Evolutionary conservation across 352 stramenopile genomes (phyloP).

Genomic region (Globisporangium polare): DNA sequence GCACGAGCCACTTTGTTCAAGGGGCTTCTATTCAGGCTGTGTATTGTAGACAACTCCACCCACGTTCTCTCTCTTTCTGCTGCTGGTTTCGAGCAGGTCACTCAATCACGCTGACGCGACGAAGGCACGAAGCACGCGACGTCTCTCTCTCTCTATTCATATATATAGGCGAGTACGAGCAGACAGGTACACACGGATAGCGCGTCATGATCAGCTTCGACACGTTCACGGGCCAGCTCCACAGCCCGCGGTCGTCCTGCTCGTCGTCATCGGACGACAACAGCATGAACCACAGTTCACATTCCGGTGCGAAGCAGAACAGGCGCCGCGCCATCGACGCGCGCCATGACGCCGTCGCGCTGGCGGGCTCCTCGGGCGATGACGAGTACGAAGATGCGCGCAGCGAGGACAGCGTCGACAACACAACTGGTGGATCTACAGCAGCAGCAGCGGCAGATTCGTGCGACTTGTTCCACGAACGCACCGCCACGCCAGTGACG

Average conservation of each 20-base stretch:
- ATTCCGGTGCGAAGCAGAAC: constrained; percentile 21
- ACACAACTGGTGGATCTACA: constrained; percentile 11
- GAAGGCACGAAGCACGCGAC: background rate
- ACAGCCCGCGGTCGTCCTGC: constrained; percentile 2
- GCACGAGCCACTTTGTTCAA: background rate
- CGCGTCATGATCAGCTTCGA: constrained; percentile 72
- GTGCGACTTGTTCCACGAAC: constrained; percentile 43
- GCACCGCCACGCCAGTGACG: background rate
- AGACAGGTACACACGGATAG: background rate
- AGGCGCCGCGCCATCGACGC: constrained; percentile 9
- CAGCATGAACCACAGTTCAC: constrained; percentile 3
- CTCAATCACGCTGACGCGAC: background rate
- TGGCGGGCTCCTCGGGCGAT: constrained; percentile 10
- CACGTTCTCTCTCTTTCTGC: background rate
- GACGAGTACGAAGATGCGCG: constrained; percentile 18
- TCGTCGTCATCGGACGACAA: constrained; percentile 6
- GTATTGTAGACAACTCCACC: background rate
- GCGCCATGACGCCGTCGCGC: constrained; percentile 14
- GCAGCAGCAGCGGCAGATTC: background rate
- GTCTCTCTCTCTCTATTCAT: background rate
- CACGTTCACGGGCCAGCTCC: constrained; percentile 40
- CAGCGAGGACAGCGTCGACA: constrained; percentile 32
- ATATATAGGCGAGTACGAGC: background rate
- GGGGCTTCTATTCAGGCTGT: background rate
- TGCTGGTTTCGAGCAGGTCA: background rate